These are phyloP conservation scores for Crucihimalaya himalaica DNA, from an alignment of 345 rosid species.

Conservation along the genomic window DNA sequence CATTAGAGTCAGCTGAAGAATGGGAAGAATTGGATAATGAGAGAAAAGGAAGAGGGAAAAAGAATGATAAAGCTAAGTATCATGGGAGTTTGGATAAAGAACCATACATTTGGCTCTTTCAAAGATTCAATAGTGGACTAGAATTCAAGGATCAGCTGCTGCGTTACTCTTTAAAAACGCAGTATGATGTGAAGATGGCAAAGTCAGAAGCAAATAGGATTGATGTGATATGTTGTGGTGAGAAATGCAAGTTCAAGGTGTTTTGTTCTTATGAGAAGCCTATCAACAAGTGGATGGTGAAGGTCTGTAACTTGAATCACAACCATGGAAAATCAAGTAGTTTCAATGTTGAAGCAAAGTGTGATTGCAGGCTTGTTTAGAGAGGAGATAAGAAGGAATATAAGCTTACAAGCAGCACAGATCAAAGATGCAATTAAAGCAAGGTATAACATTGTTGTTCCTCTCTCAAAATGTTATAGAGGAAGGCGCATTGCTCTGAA, in stretches of 20 bases:
- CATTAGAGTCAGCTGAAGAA: not conserved
- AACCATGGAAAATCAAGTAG: not conserved
- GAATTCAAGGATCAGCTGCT: not conserved
- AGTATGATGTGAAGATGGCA: not conserved
- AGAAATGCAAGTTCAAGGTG: not conserved
- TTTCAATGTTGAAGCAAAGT: slow-evolving; percentile 2
- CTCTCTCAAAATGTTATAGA: too few species aligned
- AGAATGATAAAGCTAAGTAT: not conserved
- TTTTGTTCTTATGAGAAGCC: not conserved
- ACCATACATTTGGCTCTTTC: not conserved
- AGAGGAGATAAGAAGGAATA: too few species aligned
- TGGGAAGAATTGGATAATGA: not conserved
- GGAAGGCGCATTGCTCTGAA: too few species aligned
- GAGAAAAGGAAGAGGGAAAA: not conserved
- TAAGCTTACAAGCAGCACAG: too few species aligned
- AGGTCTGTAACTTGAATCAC: not conserved
- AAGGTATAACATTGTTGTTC: too few species aligned
- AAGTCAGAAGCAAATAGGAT: not conserved
- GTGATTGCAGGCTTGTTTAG: not conserved
- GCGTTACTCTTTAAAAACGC: not conserved
- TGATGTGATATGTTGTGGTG: not conserved
- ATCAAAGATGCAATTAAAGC: too few species aligned
- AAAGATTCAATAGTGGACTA: too few species aligned
- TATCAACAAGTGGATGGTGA: slow-evolving; percentile 4
- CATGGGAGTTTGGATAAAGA: not conserved